Evolutionary conservation across 2,329 filamentous ascomycete species (phyloP).

Genomic region (Didymella arachidicola): DNA sequence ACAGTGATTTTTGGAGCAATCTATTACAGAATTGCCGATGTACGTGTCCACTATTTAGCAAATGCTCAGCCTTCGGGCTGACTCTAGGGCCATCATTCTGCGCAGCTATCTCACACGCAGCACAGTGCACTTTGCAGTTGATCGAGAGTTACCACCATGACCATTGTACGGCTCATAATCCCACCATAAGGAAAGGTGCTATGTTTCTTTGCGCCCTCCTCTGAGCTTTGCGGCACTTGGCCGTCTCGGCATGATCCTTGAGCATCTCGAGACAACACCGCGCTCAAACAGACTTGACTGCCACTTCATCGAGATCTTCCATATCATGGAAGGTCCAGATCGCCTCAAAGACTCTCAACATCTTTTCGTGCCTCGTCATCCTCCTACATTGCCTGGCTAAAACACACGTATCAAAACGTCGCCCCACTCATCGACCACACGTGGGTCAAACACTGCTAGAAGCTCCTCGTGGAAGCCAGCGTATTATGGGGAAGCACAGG

Average conservation of each 20-base stretch:
- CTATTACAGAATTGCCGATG: not conserved
- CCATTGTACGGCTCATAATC: not conserved
- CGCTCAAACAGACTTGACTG: not conserved
- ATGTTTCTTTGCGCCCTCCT: not conserved
- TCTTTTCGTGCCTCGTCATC: conserved; percentile 11
- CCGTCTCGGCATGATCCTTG: not conserved
- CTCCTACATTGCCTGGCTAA: conserved; percentile 4
- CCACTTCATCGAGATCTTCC: not conserved
- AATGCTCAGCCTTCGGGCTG: not conserved
- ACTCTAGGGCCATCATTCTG: not conserved
- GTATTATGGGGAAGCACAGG: conserved; percentile 11
- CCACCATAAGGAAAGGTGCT: not conserved
- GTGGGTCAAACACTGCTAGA: conserved; percentile 3
- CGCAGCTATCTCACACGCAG: not conserved
- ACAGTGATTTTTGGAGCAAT: not conserved
- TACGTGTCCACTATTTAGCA: not conserved
- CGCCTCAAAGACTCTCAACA: not conserved
- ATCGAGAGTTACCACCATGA: too few species aligned
- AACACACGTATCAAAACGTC: conserved; percentile 3
- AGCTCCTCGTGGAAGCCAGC: not conserved
- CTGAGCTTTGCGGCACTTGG: not conserved
- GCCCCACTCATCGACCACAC: not conserved
- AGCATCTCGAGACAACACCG: conserved; percentile 1
- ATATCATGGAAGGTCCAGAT: not conserved
- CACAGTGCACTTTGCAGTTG: not conserved